phyloP scores from a whole-genome alignment of 495 filamentous ascomycete species.

The Aspergillus bridgeri region DNA sequence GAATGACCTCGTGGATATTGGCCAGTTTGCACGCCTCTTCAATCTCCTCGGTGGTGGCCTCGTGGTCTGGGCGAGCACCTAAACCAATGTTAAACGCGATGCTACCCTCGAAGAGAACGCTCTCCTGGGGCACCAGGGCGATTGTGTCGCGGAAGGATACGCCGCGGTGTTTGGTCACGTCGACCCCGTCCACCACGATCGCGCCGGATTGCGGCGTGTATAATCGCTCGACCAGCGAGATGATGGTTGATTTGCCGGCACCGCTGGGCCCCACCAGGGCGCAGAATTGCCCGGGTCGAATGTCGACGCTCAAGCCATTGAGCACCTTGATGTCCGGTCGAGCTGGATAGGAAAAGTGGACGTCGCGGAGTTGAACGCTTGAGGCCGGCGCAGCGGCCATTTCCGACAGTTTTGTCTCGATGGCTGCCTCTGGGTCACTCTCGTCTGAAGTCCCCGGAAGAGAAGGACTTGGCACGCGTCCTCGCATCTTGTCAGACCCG shows the following conservation, averaged over 20 bases:
- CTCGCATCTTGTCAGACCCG: slow-evolving; percentile 34
- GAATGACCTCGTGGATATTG: slow-evolving; percentile 57
- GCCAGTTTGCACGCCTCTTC: slow-evolving; percentile 52
- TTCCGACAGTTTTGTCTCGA: slow-evolving; percentile 20
- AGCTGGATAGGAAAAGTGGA: slow-evolving; percentile 60
- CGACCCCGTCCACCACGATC: slow-evolving; percentile 38
- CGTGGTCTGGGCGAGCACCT: slow-evolving; percentile 39
- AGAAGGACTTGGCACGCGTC: slow-evolving; percentile 7
- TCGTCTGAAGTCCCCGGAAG: slow-evolving; percentile 1
- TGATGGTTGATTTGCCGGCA: slow-evolving; percentile 60
- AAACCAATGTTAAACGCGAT: slow-evolving; percentile 51
- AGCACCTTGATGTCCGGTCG: slow-evolving; percentile 53
- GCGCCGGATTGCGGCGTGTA: slow-evolving; percentile 46
- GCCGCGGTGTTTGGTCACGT: slow-evolving; percentile 36
- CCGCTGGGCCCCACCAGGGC: slow-evolving; percentile 61
- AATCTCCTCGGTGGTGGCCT: slow-evolving; percentile 47
- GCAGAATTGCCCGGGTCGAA: slow-evolving; percentile 55
- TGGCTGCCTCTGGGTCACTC: slow-evolving; percentile 16
- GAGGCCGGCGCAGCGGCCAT: slow-evolving; percentile 29
- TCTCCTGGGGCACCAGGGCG: slow-evolving; percentile 54
- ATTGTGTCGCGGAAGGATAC: slow-evolving; percentile 45
- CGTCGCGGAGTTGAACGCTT: slow-evolving; percentile 32
- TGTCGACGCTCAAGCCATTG: slow-evolving; percentile 48
- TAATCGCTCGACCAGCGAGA: slow-evolving; percentile 57
- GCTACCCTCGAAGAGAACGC: slow-evolving; percentile 51